These are phyloP conservation scores for Kazachstania bromeliacearum DNA, from an alignment of 805 yeast genomes.

Conservation along the genomic window DNA sequence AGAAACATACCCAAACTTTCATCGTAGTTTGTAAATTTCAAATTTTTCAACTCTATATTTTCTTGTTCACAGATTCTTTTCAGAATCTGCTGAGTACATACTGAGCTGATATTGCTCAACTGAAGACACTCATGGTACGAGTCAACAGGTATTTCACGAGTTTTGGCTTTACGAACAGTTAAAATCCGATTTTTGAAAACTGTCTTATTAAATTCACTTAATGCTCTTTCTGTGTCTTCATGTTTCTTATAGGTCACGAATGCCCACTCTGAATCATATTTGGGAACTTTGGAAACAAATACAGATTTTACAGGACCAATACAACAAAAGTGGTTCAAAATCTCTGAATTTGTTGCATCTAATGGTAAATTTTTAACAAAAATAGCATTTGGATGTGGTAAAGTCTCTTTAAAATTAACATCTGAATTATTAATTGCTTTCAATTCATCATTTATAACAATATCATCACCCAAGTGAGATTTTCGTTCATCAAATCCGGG, in stretches of 20 bases:
- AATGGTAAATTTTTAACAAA: slow-evolving; percentile 30
- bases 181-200: slow-evolving; percentile 22
- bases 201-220: slow-evolving; percentile 26
- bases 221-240: slow-evolving; percentile 30
- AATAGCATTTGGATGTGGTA: slow-evolving; percentile 27
- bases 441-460: slow-evolving; percentile 15
- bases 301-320: slow-evolving; percentile 31
- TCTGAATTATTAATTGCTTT: slow-evolving; percentile 3
- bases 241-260: slow-evolving; percentile 36
- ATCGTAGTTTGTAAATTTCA: slow-evolving; percentile 5
- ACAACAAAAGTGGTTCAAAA: slow-evolving; percentile 23
- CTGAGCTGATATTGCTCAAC: slow-evolving; percentile 21
- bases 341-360: slow-evolving; percentile 22
- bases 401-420: slow-evolving; percentile 4
- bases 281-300: slow-evolving; percentile 22
- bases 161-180: slow-evolving; percentile 18
- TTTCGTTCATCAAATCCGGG: slow-evolving; percentile 28
- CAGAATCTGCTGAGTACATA: slow-evolving; percentile 24
- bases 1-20: slow-evolving; percentile 13
- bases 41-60: slow-evolving; percentile 5
- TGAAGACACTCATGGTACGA: no score
- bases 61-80: slow-evolving; percentile 19
- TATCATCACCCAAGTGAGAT: slow-evolving; percentile 17
- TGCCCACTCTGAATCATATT: slow-evolving; percentile 28
- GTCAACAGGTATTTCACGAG: slow-evolving; percentile 4